Percentiles rank a stretch among this genome's conserved stretches.
These are phyloP conservation scores for Usnea hakonensis DNA, from an alignment of 495 filamentous ascomycete species.

Conservation along the genomic window DNA sequence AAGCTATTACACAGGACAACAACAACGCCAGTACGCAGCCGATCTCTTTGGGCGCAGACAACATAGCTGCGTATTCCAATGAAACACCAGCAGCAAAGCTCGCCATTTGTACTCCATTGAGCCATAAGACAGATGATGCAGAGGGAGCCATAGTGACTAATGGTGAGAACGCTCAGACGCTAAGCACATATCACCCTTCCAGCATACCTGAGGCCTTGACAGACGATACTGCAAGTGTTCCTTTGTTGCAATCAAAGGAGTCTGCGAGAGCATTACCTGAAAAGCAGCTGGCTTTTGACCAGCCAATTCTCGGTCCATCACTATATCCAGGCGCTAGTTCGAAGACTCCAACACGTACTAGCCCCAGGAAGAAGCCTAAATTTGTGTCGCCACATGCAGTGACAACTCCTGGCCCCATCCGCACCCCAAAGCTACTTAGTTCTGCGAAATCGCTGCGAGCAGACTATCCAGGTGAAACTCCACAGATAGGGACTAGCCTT, in stretches of 20 bases:
- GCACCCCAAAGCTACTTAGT: background rate
- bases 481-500: slow-evolving; percentile 22
- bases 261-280: background rate
- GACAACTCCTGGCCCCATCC: background rate
- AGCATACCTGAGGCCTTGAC: background rate
- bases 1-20: background rate
- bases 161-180: background rate
- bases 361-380: background rate
- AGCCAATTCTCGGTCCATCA: background rate
- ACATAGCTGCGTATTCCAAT: background rate
- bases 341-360: background rate
- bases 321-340: background rate
- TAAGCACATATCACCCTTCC: background rate
- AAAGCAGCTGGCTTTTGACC: background rate
- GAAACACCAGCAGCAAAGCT: background rate
- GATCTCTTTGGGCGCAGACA: background rate
- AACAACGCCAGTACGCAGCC: background rate
- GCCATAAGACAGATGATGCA: background rate
- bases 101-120: background rate
- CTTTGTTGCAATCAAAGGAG: background rate
- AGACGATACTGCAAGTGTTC: background rate
- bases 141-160: background rate
- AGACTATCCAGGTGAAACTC: slow-evolving; percentile 7
- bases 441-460: background rate
- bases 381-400: background rate